Evolutionary conservation across 768 basidiomycete genomes (phyloP), one percentile per base, ranked within the genome.

Genomic region (Steccherinum ochraceum): DNA sequence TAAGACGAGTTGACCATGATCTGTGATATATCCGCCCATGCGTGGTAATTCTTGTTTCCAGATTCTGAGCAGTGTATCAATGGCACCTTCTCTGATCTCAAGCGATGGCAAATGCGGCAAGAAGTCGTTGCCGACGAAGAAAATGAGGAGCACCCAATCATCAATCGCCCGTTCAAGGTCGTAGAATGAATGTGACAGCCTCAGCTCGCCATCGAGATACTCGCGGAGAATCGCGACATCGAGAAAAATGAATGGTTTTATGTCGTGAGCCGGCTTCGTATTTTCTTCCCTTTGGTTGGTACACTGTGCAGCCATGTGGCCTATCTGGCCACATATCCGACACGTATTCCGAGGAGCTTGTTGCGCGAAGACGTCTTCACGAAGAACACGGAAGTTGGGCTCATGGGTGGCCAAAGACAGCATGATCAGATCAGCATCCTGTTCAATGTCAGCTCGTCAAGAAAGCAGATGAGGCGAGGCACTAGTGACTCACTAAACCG

Each of bases 401-500:
- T 99, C 96, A 64, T 99, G 96, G 21, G 96, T 99, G 45, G 96
- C 96, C 55, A 99, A 75, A 42, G 93, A 81, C 55, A 99, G 82
- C 96, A 99, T 99, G 66, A 99, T 99, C 41, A 99, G 78, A 80
- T 99, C 96, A 53, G 96, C 96, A 71, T 99, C 96, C 89, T 95
- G 52, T 12, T 62, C 46, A 63, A 47, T 26, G 18, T n/a, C 41
- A 3, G 24, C 13, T 26, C 3, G 46, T 12, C 4, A 50, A 43
- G 30, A 42, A 24, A 24, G 24, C 45, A 41, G 40, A 18, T 30
- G 25, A 25, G 2, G 27, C 26, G 44, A 46, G 16, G 24, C 30
- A 44, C n/a, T n/a, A n/a, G n/a, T 41, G 27, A 65, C 86, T 53
- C 61, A 94, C 93, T 65, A 99, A 71, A 58, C 96, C 96, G 70